Base-by-base conservation (phyloP, 2,329 filamentous ascomycete species). In the Aulographum hederae region DNA sequence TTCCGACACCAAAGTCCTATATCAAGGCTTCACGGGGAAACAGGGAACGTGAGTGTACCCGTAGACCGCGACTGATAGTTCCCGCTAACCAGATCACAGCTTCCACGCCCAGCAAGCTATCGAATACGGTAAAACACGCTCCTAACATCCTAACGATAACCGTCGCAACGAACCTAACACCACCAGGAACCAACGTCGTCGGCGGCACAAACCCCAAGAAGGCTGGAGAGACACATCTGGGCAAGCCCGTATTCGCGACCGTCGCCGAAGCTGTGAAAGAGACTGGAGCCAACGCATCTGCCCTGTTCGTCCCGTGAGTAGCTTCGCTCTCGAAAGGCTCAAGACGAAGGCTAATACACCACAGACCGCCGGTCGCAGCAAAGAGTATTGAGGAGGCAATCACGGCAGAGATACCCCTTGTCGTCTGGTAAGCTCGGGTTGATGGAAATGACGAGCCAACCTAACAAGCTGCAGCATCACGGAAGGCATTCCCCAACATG, bases 131-230 rank as follows among this genome's bases (percentile, higher is more conserved):
- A 80, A 54, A 6, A 11, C n/a, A 10, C 43, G 41, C 42, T 23
- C 29, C 29, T 28, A 31, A 19, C 16, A 20, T 30, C 34, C 14
- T 25, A 8, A 18, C 15, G 18, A 17, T 34, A 28, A 26, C 28
- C 20, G 15, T 28, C 16, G 26, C 34, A 35, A 39, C 21, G 25
- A 20, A 35, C 26, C 26, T 14, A 5, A 10, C 15, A n/a, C n/a
- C n/a, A n/a, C 28, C 48, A 91, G 82, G 86, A 56, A 98, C 89
- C 48, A 86, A 93, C 56, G 82, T 98, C 44, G 84, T 98, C 44
- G 89, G 89, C 57, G 89, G 89, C 53, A 95, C 86, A 52, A 95
- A 95, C 67, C 89, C 89, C 54, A 95, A 93, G 71, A 98, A 98
- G 68, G 89, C 89, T 43, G 89, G 89, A 51, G 62, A 71, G 48